Base-by-base conservation (phyloP, 495 filamentous ascomycete species). In the Mycothermus thermophilus region DNA sequence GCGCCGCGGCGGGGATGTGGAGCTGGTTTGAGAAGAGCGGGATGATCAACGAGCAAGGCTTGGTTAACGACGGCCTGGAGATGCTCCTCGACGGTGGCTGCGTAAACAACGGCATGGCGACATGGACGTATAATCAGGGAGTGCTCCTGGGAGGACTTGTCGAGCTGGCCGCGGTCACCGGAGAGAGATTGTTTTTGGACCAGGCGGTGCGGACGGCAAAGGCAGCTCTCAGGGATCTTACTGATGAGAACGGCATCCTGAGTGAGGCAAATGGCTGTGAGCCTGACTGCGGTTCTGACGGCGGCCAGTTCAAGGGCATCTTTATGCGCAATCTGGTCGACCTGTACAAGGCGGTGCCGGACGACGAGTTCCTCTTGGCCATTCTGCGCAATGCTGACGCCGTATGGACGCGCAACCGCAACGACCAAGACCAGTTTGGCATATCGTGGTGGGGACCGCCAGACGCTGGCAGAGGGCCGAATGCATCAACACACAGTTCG, bases 121-220 rank as follows among this genome's bases (percentile, higher is more conserved):
- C 74, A 30, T 86, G 73, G 71, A 73, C 77, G 0, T 88, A 88
- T 60, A 88, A 85, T 58, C 81, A 88, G 55, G 81, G 80, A 24
- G 78, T 84, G 18, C 62, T 86, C 23, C 64, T 86, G 9, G 80
- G 80, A 10, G 82, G 66, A 0, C 64, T 85, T 1, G 72, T 78
- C 28, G 80, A 85, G 54, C 60, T 85, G 32, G 54, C 64, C 50
- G 59, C 52, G 37, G 75, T 73, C 1, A 63, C 64, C 1, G 60
- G 64, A 0, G 65, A 80, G 44, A 10, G 38, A 9, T 56, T 62
- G n/a, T 66, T 69, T 16, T 55, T 84, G 8, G 42, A 46, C 14
- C 53, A 64, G 1, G 81, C 81, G n/a, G 56, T 61, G 18, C 48
- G 44, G 18, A 82, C 86, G 34, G 81, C 78, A n/a, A 60, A 61